Evolutionary conservation across 805 yeast species (phyloP), one percentile per base, ranked within the genome.

Genomic region (Kodamaea restingae): DNA sequence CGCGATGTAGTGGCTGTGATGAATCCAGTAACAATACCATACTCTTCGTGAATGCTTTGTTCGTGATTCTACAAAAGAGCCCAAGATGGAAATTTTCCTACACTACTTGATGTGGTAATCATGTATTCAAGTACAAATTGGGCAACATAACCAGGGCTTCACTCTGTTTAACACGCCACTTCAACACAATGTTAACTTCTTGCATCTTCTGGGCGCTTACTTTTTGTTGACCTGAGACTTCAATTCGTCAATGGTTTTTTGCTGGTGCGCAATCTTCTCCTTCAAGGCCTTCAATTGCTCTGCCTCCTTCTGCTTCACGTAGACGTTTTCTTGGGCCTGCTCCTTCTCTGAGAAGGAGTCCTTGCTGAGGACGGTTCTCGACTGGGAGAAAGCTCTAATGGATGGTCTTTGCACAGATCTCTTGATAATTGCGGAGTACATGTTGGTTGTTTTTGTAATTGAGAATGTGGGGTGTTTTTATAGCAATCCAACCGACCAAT

Each of bases 271-370:
- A 62, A 88, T 73, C 56, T 83, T 77, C 61, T 84, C 88, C 63
- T 73, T 83, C 63, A 88, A 77, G 36, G 76, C 75, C 57, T 77
- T 80, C 61, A 88, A 73, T 72, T 84, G 88, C 65, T 88, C 95
- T 60, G 82, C 84, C 73, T 91, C 96, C 60, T 84, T 95, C 70
- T 87, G 81, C 67, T 79, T 86, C 65, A 88, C 73, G 71, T 80
- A 90, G 55, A 71, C 73, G 61, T 84, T 88, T 72, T 91, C 98
- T 60, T 81, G 81, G 47, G 96, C 96, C 68, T 78, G 83, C 75
- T 93, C 98, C 63, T 95, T 88, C 63, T 88, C 87, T 75, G 75
- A 51, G 53, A 63, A 58, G 7, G 64, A 50, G 47, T 66, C 67
- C 43, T 57, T 56, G 34, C 45, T 37, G 14, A 52, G 41, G 27